Base-by-base conservation (phyloP, 2,329 filamentous ascomycete genomes). In the Scedosporium aurantiacum region DNA sequence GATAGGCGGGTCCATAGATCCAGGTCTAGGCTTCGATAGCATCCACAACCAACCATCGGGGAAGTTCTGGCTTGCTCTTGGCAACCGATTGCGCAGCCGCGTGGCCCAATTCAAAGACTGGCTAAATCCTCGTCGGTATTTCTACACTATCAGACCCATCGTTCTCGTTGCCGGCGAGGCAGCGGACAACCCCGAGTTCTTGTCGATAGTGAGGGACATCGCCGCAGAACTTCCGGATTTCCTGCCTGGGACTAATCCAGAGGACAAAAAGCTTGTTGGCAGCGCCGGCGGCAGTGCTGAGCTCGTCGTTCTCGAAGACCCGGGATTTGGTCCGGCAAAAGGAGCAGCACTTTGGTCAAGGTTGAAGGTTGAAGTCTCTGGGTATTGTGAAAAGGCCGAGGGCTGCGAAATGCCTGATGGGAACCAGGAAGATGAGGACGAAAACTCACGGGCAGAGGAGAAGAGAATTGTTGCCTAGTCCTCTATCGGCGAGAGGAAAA, bases 341-440 rank as follows among this genome's bases (percentile, higher is more conserved):
- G 56, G 25, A 3, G 56, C 56, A 23, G 56, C 56, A 16, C 56
- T 58, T 58, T 58, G 56, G 56, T 58, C 56, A 10, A 23, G 56
- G 32, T 18, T 58, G 37, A 58, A 27, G 56, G 18, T 16, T 14
- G 56, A 58, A 37, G 56, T 8, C 14, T 32, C n/a, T 7, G 21
- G n/a, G 18, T 58, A 58, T 25, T 58, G 56, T 18, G 41, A 58
- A 10, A 58, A n/a, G 18, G 32, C 4, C n/a, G 4, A 58, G 32
- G 40, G 56, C 12, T 58, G 56, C 14, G 37, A 28, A 14, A 18
- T n/a, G 43, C 18, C 2, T 18, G 16, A 10, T 18, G 18, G 6
- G 18, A n/a, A 21, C n/a, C n/a, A 21, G 23, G 12, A 23, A 18
- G 12, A 23, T 12, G 23, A 25, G 23, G 50, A 23, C n/a, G 21